Base-by-base conservation (phyloP, 2,329 filamentous ascomycete genomes). In the Fusarium graminum region DNA sequence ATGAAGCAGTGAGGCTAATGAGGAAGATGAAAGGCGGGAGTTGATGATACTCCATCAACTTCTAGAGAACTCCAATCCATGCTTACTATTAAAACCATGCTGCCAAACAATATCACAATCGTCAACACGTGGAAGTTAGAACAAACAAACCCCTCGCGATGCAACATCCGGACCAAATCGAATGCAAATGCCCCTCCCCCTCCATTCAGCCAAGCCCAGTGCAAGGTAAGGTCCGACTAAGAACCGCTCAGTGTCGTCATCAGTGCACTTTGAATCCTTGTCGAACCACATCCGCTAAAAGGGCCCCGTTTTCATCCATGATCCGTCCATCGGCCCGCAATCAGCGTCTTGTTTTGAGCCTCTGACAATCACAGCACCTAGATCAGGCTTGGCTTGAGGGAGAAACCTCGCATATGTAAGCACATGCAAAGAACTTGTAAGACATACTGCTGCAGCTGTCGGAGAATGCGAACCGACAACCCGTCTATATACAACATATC, bases 211-310 rank as follows among this genome's bases (percentile, higher is more conserved):
- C 52, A 52, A 36, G 39, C 49, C 25, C 43, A 42, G 22, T 22
- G 22, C 22, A 61, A 53, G 42, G 34, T 60, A 63, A 63, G 59
- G 51, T 63, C 58, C 39, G 39, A 63, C 51, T 58, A 52, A 30
- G 39, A 63, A 54, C 58, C 46, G n/a, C 44, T 36, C 59, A 57
- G 65, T 72, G 70, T 72, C 70, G 70, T 72, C 69, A 72, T 72
- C 57, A 49, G 52, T 53, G 56, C 45, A 62, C 52, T 53, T 58
- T 40, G 13, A 46, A 55, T 53, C 53, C 42, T 49, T 53, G 50
- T 50, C 45, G 45, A 47, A 41, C 34, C 36, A 47, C 41, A 30
- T 6, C 22, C 67, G 41, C 58, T 68, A 66, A 59, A 29, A 28
- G 43, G 49, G 51, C 38, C 42, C 65, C 64, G 25, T 60, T 59